Evolutionary conservation across 2,329 filamentous ascomycete species (phyloP), one percentile per base, ranked within the genome.

Genomic region (Phaeoacremonium minimum): DNA sequence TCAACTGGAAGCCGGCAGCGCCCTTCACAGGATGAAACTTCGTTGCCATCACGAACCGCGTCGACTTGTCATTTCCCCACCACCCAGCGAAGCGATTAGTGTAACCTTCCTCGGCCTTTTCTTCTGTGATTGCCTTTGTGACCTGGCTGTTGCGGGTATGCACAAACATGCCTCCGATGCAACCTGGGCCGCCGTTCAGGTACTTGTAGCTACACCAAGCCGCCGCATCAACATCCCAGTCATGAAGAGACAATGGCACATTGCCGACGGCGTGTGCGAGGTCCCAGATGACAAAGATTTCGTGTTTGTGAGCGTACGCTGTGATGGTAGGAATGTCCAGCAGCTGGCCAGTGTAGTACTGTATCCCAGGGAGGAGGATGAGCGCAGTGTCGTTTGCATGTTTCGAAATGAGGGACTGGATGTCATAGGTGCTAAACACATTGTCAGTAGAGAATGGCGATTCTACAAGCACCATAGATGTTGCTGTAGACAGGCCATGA

Each of bases 191-290:
- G 17, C 82, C 80, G 56, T 95, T 95, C 57, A 95, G 75, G 64
- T 95, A 95, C 65, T 95, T 95, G 72, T 95, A 95, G 14, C 83
- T 90, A 61, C 89, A 95, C 89, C 89, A 95, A 36, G 77, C 86
- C 13, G 90, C 89, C 51, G 95, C 95, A 57, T 95, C 89, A 19
- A 94, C 87, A 47, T 85, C 75, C 89, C 89, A 95, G 49, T 91
- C 86, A 59, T 95, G 88, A 15, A 95, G 71, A 40, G 71, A 63
- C 14, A 95, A 62, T 28, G 85, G 80, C 3, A 94, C 85, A 53
- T 95, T 95, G 20, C 89, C 89, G 15, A 77, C 85, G 0, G 87
- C 87, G 57, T 95, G 88, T 0, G 89, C 89, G 17, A 93, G 79
- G 55, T 95, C 89, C 88, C 88, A 95, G 17, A 87, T 87, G 5